Base-by-base conservation (phyloP, 176 grass and related monocot species). In the Musa itinerans region DNA sequence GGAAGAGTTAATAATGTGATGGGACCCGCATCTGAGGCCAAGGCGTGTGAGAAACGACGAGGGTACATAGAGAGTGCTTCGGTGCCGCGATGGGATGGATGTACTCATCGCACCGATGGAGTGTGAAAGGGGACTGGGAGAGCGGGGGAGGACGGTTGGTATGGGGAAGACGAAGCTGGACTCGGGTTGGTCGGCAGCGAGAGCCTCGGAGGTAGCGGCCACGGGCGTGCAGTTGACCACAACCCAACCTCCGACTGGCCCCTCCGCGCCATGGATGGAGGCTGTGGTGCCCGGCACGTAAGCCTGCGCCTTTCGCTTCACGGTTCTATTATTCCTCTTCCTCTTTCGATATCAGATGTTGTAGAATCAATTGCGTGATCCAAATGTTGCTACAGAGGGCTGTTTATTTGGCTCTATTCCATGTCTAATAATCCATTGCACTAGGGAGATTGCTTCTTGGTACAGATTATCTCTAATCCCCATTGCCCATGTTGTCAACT, bases 141-240 rank as follows among this genome's bases (percentile, higher is more conserved):
- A 20, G 81, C 68, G 67, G 79, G 68, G 67, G 79, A 87, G 78
- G 53, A 54, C 17, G 73, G 61, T 34, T 1, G 23, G 24, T 11
- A 52, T 71, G 20, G 87, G 80, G 84, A 94, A 93, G 82, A 87
- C n/a, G 75, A 83, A 87, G 56, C 87, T 91, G 52, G 88, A 94
- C 84, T 86, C 95, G 15, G 88, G 90, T 81, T 98, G 95, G 90
- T 69, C 94, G 78, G 95, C 95, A 22, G 95, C 95, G 72, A 86
- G 88, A 65, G 91, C 90, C 63, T 89, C 88, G 15, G 88, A 98
- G 78, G 88, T 94, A 22, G 17, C 73, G 9, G 85, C 84, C 86
- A 91, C 95, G 80, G 90, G 95, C 76, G 82, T 89, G 65, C 72
- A 98, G 84, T 86, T 97, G 72, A 97, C 90, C 23, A 97, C 93